Evolutionary conservation across 108 stramenopile genomes (phyloP), one percentile per base, ranked within the genome.

Genomic region (Craspedostauros australis): DNA sequence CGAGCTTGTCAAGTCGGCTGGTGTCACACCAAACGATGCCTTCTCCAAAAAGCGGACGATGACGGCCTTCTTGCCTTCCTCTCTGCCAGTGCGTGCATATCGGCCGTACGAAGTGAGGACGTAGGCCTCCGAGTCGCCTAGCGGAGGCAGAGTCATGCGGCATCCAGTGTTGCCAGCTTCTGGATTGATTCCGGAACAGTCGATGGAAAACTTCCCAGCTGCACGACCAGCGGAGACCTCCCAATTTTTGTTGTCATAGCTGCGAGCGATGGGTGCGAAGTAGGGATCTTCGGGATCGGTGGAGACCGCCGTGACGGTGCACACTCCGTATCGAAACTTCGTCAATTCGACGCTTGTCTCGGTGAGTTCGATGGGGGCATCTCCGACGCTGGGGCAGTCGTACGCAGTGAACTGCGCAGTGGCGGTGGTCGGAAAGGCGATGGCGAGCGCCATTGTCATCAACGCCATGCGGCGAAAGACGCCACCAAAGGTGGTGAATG

Each of bases 1-100:
- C n/a, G n/a, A n/a, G n/a, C n/a, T n/a, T n/a, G n/a, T n/a, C n/a
- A n/a, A n/a, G n/a, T n/a, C n/a, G n/a, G n/a, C n/a, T n/a, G n/a
- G n/a, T n/a, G n/a, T n/a, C n/a, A n/a, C 28, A 6, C 84, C 84
- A 64, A 86, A 86, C 22, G 84, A 77, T 11, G 80, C 69, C 45
- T 67, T 61, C 36, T 73, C 68, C 37, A 86, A 63, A 32, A 82
- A 75, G 1, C 84, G 40, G 3, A 74, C 76, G 12, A 65, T 60
- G 31, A 64, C 58, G n/a, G n/a, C n/a, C n/a, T n/a, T n/a, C n/a
- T n/a, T n/a, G n/a, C n/a, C n/a, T n/a, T n/a, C n/a, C 22, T 52
- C 64, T 15, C 49, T 33, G 23, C 49, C 33, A 12, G 39, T 29
- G 11, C 37, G 47, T 5, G 25, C 18, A 12, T 24, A 36, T 20